Evolutionary conservation across 2,329 filamentous ascomycete species (phyloP).

Genomic region (Sordariomycetes sp.): DNA sequence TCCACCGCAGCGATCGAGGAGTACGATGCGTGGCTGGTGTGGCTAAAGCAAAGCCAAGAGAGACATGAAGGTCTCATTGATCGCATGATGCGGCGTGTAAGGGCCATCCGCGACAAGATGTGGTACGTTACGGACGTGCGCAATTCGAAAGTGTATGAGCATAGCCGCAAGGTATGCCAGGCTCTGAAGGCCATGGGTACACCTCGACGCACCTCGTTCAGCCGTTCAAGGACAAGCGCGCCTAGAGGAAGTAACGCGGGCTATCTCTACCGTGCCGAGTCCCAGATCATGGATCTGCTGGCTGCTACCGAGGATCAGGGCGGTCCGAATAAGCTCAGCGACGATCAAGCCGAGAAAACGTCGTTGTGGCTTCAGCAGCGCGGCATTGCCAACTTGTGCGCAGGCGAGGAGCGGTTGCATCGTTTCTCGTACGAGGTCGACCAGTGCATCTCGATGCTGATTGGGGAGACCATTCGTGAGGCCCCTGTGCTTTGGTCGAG

Average conservation of each 20-base stretch:
- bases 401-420: constrained; percentile 89
- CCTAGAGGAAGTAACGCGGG: constrained; percentile 40
- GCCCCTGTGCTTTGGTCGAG: constrained; percentile 89
- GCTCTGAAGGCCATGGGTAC: constrained; percentile 86
- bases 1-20: constrained; percentile 67
- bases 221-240: constrained; percentile 37
- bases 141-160: constrained; percentile 80
- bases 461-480: constrained; percentile 75
- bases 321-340: constrained; percentile 90
- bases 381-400: constrained; percentile 86
- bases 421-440: constrained; percentile 87
- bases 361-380: constrained; percentile 72
- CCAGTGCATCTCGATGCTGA: constrained; percentile 74
- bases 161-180: constrained; percentile 75
- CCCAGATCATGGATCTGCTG: constrained; percentile 79
- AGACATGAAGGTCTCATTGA: constrained; percentile 67
- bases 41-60: constrained; percentile 74
- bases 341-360: constrained; percentile 85
- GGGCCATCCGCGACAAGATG: constrained; percentile 86
- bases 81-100: constrained; percentile 63
- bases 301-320: constrained; percentile 76
- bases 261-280: constrained; percentile 72
- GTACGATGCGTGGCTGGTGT: constrained; percentile 74
- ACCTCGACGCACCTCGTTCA: constrained; percentile 44
- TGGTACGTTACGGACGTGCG: constrained; percentile 96